Conservation (phyloP, 2,329 filamentous ascomycete species). For the Volutella citrinella region DNA sequence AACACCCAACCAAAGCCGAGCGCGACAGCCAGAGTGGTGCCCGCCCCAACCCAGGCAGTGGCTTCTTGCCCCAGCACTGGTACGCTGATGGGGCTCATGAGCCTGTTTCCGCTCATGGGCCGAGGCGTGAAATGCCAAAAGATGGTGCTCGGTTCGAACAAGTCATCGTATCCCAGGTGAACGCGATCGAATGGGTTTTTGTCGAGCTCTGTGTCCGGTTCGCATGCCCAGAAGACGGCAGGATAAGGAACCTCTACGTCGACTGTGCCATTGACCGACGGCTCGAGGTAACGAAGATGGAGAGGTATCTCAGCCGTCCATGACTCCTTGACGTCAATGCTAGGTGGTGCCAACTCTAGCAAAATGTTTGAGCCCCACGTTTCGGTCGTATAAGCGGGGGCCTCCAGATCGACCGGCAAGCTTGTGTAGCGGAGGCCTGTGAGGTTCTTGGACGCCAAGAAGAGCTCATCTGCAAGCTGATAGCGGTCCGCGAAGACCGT, state of each 20-base stretch:
- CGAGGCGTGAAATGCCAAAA: conserved; percentile 75
- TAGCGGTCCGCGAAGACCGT: conserved; percentile 84
- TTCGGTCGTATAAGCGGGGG: conserved; percentile 74
- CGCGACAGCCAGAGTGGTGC: conserved; percentile 58
- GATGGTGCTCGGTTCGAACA: conserved; percentile 73
- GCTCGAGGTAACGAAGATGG: conserved; percentile 79
- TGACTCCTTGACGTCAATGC: conserved; percentile 30
- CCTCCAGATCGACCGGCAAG: conserved; percentile 83
- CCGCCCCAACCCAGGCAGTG: conserved; percentile 44
- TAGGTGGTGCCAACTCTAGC: conserved; percentile 65
- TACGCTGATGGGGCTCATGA: conserved; percentile 57
- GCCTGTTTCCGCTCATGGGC: conserved; percentile 30
- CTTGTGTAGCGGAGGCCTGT: conserved; percentile 64
- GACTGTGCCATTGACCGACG: conserved; percentile 52
- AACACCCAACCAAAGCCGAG: conserved; percentile 69
- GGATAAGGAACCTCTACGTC: conserved; percentile 71
- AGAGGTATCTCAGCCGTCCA: conserved; percentile 75
- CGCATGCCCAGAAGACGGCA: conserved; percentile 86
- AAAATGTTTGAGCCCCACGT: conserved; percentile 79
- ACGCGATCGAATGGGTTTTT: conserved; percentile 81
- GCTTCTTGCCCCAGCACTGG: conserved; percentile 61
- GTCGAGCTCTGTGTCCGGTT: conserved; percentile 63
- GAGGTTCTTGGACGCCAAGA: conserved; percentile 78
- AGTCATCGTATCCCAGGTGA: conserved; percentile 80
- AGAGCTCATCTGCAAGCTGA: conserved; percentile 73